Conservation (phyloP, 1,284 basidiomycete species). For the Laetiporus sulphureus region DNA sequence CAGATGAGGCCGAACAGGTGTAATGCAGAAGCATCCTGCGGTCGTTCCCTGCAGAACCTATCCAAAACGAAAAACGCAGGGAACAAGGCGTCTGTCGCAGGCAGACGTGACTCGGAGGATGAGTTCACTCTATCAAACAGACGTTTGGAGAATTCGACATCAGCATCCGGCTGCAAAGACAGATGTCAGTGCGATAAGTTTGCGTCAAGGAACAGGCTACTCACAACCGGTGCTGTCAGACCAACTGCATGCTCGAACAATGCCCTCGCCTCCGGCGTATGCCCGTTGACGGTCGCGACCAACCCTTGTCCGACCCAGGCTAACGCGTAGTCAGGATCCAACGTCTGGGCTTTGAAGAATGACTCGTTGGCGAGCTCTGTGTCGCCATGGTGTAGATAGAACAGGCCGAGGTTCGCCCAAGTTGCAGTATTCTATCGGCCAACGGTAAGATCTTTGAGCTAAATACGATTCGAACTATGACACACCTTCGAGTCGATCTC, state of each 20-base stretch:
- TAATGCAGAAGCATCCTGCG: conserved; percentile 68
- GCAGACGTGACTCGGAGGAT: conserved; percentile 17
- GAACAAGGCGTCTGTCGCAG: conserved; percentile 41
- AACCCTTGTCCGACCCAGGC: conserved; percentile 96
- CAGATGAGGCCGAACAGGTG: conserved; percentile 86
- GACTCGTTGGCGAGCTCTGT: conserved; percentile 81
- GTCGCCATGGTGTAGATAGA: conserved; percentile 85
- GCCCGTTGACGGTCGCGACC: conserved; percentile 65
- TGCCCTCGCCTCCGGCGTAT: conserved; percentile 56
- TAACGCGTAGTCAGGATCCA: conserved; percentile 85
- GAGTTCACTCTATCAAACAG: conserved; percentile 45
- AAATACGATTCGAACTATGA: too few relatives aligned
- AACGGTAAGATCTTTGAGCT: too few relatives aligned
- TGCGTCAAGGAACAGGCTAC: conserved; percentile 21
- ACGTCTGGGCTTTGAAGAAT: conserved; percentile 82
- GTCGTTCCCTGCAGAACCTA: conserved; percentile 66
- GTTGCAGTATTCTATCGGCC: conserved; percentile 57
- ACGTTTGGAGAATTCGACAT: conserved; percentile 72
- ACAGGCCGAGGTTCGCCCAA: conserved; percentile 88
- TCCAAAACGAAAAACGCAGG: conserved; percentile 79
- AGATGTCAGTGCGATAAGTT: background rate
- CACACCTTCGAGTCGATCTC: conserved; percentile 77
- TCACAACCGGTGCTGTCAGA: conserved; percentile 64
- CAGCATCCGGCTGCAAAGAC: conserved; percentile 63
- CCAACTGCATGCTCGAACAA: conserved; percentile 82